A percentile compares a stretch with the other conserved stretches of the same genome.
These are phyloP conservation scores for Candida orba DNA, from an alignment of 805 yeast species.

Conservation along the genomic window DNA sequence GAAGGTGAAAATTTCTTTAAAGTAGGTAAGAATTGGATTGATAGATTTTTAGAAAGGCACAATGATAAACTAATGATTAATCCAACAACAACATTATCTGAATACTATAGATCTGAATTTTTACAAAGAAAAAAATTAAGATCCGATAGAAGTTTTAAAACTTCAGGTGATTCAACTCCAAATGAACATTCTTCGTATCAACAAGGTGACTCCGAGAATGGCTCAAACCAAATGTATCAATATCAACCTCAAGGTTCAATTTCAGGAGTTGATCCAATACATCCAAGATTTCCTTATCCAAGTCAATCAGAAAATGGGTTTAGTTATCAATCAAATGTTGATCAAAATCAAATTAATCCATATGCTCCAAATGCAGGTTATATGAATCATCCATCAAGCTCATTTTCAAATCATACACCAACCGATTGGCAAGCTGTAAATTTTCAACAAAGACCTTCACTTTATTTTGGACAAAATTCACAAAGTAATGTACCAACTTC, in stretches of 20 bases:
- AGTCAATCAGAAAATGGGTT: conserved; percentile 6
- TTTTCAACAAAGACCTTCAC: conserved; percentile 6
- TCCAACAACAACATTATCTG: conserved; percentile 16
- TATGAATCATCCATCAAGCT: not conserved
- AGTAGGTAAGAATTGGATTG: conserved; percentile 26
- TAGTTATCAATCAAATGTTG: conserved; percentile 7
- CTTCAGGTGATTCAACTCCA: conserved; percentile 13
- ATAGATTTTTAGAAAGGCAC: conserved; percentile 24
- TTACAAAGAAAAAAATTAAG: conserved; percentile 21
- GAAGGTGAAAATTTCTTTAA: conserved; percentile 16
- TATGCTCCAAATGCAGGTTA: conserved; percentile 2
- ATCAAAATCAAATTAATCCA: conserved; percentile 3
- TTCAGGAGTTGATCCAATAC: not conserved
- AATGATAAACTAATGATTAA: conserved; percentile 21
- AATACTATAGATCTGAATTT: conserved; percentile 23
- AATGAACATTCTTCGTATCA: conserved; percentile 5
- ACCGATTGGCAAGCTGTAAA: conserved; percentile 8
- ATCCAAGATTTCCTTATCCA: conserved; percentile 7
- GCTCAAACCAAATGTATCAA: conserved; percentile 2
- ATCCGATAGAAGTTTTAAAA: conserved; percentile 16
- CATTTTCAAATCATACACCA: conserved; percentile 2
- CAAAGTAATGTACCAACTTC: not conserved
- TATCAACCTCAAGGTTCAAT: not conserved
- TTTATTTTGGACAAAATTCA: conserved; percentile 4
- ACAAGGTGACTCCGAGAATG: not conserved